These are phyloP conservation scores for Chenopodium formosanum DNA, from an alignment of 148 eudicot species.

Conservation along the genomic window DNA sequence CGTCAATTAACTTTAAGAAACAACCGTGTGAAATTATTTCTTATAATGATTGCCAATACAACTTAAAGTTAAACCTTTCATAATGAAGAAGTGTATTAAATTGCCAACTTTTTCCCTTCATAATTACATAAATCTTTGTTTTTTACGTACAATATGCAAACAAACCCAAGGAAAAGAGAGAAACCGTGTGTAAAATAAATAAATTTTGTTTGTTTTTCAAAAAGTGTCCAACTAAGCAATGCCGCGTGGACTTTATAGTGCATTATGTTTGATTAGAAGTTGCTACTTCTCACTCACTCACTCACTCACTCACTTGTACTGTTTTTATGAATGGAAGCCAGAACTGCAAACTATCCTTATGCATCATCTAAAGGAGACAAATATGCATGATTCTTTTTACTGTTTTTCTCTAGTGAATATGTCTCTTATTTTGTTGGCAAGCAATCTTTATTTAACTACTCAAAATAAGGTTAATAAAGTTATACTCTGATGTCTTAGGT, in stretches of 20 bases:
- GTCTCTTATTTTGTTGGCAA: background rate
- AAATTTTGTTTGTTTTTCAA: background rate
- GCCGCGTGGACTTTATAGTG: background rate
- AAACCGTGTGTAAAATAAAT: background rate
- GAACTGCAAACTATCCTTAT: background rate
- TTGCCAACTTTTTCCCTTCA: background rate
- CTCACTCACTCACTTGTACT: too few species aligned
- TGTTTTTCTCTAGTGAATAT: background rate
- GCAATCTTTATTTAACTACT: background rate
- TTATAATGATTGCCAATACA: too few species aligned
- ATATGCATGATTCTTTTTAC: background rate
- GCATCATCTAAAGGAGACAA: constrained; percentile 3
- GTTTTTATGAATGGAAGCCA: background rate
- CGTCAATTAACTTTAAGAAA: too few species aligned
- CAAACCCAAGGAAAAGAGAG: background rate
- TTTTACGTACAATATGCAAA: too few species aligned
- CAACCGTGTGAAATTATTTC: too few species aligned
- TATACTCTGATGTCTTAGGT: too few species aligned
- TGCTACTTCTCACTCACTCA: background rate
- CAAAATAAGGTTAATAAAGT: background rate
- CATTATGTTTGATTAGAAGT: too few species aligned
- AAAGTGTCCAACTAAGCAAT: constrained; percentile 3
- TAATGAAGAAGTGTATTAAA: too few species aligned
- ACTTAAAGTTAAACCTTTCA: too few species aligned
- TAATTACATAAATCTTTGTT: too few species aligned